Conservation (phyloP, 257 asterid species). For the Solanum acaule region DNA sequence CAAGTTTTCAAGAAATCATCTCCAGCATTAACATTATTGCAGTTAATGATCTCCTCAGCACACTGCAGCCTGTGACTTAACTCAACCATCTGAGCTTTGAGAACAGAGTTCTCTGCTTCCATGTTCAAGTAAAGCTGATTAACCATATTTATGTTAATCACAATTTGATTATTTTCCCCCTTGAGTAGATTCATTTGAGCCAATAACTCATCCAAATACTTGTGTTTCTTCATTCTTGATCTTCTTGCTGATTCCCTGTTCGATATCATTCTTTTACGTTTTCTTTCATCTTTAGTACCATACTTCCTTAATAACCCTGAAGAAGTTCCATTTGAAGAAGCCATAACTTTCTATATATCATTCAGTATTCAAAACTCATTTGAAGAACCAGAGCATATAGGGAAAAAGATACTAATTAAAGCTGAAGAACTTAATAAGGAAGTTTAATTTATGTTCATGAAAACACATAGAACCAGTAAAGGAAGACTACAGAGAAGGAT, state of each 20-base stretch:
- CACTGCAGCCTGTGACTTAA: background rate
- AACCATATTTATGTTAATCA: slow-evolving; percentile 10
- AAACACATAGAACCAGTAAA: slow-evolving; percentile 44
- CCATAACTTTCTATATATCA: background rate
- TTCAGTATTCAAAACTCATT: background rate
- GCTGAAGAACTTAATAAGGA: background rate
- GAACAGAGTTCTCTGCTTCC: background rate
- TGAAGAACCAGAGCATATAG: background rate
- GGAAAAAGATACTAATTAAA: background rate
- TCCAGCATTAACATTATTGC: background rate
- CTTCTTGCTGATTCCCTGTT: slow-evolving; percentile 24
- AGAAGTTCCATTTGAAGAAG: background rate
- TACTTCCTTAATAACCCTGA: background rate
- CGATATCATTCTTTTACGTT: slow-evolving; percentile 39
- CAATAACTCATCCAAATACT: slow-evolving; percentile 37
- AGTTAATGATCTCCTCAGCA: slow-evolving; percentile 12
- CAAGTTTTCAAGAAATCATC: background rate
- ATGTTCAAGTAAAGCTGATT: background rate
- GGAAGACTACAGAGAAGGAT: slow-evolving; percentile 12
- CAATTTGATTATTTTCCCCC: slow-evolving; percentile 21
- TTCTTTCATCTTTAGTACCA: slow-evolving; percentile 6
- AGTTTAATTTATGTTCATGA: slow-evolving; percentile 8
- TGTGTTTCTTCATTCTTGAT: slow-evolving; percentile 28
- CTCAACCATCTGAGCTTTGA: background rate
- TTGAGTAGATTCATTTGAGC: slow-evolving; percentile 18